Evolutionary conservation across 129 eudicot genomes (phyloP).

Genomic region (Kitagawia praeruptora): DNA sequence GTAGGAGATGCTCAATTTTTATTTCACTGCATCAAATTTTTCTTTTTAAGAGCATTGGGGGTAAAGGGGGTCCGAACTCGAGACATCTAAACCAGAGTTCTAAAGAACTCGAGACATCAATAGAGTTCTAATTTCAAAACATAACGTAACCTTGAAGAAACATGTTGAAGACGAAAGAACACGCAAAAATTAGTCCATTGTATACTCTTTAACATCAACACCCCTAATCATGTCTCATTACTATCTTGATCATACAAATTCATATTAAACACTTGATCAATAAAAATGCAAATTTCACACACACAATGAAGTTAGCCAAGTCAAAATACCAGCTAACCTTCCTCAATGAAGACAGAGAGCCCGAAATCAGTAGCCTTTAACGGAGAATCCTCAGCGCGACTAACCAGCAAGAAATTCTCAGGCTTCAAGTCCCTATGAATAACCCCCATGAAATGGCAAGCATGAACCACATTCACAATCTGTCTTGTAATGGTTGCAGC

Average conservation of each 20-base stretch:
- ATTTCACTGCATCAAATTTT: neutral
- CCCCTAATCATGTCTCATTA: neutral
- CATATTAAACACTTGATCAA: neutral
- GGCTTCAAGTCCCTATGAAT: slow-evolving; percentile 91
- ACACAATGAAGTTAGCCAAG: neutral
- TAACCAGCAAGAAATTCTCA: slow-evolving; percentile 83
- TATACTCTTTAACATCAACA: neutral
- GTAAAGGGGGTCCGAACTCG: neutral
- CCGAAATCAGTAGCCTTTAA: slow-evolving; percentile 91
- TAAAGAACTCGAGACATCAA: neutral
- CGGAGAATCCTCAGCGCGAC: slow-evolving; percentile 47
- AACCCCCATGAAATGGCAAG: slow-evolving; percentile 93
- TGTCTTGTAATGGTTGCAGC: slow-evolving; percentile 80
- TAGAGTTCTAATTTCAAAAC: neutral
- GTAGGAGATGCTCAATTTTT: too few relatives aligned
- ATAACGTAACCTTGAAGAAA: neutral
- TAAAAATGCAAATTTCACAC: neutral
- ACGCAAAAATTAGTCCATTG: neutral
- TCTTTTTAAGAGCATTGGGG: neutral
- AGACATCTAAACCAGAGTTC: neutral
- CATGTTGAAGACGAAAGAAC: neutral
- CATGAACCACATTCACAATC: slow-evolving; percentile 93
- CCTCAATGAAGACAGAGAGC: slow-evolving; percentile 88
- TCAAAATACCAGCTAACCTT: slow-evolving; percentile 40
- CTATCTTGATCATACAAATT: neutral